These are phyloP conservation scores for Serendipita sp. DNA, from an alignment of 1,284 basidiomycete species.

Conservation along the genomic window DNA sequence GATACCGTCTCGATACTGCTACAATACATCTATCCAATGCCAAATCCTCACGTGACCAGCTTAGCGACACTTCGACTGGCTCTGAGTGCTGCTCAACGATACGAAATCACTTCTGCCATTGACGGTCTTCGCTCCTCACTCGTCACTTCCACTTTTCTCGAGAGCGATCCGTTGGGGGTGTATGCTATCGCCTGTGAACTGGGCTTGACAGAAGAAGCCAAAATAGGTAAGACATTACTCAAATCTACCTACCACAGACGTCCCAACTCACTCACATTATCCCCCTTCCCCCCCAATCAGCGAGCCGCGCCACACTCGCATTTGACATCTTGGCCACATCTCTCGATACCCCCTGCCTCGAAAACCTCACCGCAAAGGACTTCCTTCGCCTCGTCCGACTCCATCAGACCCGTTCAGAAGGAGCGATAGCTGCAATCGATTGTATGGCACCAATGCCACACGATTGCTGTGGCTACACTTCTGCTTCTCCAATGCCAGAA, in stretches of 20 bases:
- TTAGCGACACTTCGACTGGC: background rate
- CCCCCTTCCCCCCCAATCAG: background rate
- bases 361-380: slow-evolving; percentile 5
- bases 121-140: background rate
- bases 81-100: background rate
- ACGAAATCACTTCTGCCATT: slow-evolving; percentile 1
- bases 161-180: background rate
- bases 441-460: slow-evolving; percentile 3
- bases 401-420: background rate
- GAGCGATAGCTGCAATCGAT: background rate
- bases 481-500: background rate
- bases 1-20: background rate
- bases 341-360: slow-evolving; percentile 2
- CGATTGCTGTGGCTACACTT: background rate
- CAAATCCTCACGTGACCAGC: background rate
- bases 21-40: slow-evolving; percentile 3
- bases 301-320: background rate
- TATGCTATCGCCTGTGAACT: slow-evolving; percentile 4
- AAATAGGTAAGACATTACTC: background rate
- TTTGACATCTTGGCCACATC: background rate
- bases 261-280: background rate
- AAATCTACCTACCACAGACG: background rate
- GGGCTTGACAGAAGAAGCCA: background rate
- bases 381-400: background rate
- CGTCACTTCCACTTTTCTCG: background rate